Evolutionary conservation across 495 filamentous ascomycete genomes (phyloP), one percentile per base, ranked within the genome.

Genomic region (Hypoxylon perforatum): DNA sequence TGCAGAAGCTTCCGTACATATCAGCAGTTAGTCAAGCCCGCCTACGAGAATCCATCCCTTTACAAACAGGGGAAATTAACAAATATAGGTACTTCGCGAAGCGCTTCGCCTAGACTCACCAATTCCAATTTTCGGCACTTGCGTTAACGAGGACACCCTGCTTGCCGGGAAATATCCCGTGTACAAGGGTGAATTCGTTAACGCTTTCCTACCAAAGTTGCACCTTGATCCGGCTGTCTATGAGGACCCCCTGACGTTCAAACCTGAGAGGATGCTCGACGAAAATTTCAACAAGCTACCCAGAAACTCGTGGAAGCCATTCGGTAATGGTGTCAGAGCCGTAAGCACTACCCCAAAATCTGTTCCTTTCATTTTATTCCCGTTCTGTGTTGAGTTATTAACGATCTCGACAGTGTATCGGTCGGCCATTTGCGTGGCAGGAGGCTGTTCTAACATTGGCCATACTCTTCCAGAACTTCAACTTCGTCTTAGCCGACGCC

Each of bases 161-260:
- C 78, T 81, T 0, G 85, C 81, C 14, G 90, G 88, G 25, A 87
- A 89, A 66, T 93, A 91, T 68, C 63, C 81, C 35, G 75, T 92
- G 39, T 72, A 82, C 1, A 79, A 84, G 47, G 82, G 79, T 12
- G 81, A 88, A 54, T 46, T 81, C 46, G 73, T 91, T 46, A 78
- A 85, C 48, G 53, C 77, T 14, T 33, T 88, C 14, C 63, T 88
- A 0, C 22, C 64, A n/a, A 64, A 53, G 44, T 44, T 64, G 71
- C 81, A 84, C 25, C 61, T 68, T 8, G 82, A 84, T 49, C 78
- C 77, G 7, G 57, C 61, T 3, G 75, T 79, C 9, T 85, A 77
- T 39, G 79, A 81, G 8, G 81, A 85, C 67, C 79, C 81, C 4
- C 66, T 80, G 9, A 77, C 77, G 22, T 88, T 84, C 58, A 77